Conservation (phyloP, 1,139 yeast genomes). For the Debaryomycetaceae sp. region DNA sequence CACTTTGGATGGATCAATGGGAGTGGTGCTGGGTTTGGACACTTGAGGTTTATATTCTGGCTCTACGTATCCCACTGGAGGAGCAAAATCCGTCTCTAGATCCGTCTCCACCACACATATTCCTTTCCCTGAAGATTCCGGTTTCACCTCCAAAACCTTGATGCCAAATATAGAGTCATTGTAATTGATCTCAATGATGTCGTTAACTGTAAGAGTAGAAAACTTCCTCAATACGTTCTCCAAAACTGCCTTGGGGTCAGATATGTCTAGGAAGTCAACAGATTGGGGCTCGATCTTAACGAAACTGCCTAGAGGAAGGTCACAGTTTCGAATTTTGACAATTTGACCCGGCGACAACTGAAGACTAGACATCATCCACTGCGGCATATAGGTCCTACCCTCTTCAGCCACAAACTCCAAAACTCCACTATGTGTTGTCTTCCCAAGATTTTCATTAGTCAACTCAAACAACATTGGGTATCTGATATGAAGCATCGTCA, state of each 20-base stretch:
- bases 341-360: slow-evolving; percentile 74
- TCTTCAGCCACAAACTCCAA: slow-evolving; percentile 96
- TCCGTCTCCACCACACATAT: slow-evolving; percentile 97
- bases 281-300: slow-evolving; percentile 96
- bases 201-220: slow-evolving; percentile 82
- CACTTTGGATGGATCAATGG: slow-evolving; percentile 35
- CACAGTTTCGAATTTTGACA: slow-evolving; percentile 70
- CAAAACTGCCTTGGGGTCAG: slow-evolving; percentile 94
- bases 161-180: slow-evolving; percentile 78
- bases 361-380: slow-evolving; percentile 92
- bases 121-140: slow-evolving; percentile 60
- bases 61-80: slow-evolving; percentile 97
- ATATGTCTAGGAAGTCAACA: slow-evolving; percentile 85
- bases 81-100: slow-evolving; percentile 95
- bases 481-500: slow-evolving; percentile 81
- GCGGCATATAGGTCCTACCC: slow-evolving; percentile 91
- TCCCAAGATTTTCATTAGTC: slow-evolving; percentile 57
- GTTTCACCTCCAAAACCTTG: slow-evolving; percentile 84
- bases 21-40: slow-evolving; percentile 30
- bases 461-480: slow-evolving; percentile 95
- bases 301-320: slow-evolving; percentile 79
- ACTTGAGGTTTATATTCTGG: slow-evolving; percentile 56
- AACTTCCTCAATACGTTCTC: slow-evolving; percentile 89
- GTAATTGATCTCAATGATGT: slow-evolving; percentile 80
- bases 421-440: slow-evolving; percentile 84